phyloP scores from a whole-genome alignment of 164 flowering plant species.

The Aristolochia californica region DNA sequence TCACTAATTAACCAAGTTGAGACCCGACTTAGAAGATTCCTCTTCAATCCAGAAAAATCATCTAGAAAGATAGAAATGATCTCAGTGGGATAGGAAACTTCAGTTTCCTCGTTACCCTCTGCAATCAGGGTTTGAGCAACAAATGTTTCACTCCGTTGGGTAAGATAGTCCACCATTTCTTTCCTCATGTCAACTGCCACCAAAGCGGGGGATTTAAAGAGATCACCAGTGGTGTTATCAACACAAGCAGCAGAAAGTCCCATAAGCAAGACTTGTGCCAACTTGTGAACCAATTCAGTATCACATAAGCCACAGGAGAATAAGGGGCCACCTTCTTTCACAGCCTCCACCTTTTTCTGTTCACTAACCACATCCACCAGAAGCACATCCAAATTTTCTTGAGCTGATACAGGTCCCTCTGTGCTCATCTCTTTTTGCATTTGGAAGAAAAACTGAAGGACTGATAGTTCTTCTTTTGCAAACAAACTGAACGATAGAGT shows the following conservation, averaged over 20 bases:
- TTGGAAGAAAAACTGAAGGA: too few species aligned
- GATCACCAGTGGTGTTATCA: constrained; percentile 22
- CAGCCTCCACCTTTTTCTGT: constrained; percentile 4
- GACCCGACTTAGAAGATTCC: constrained; percentile 58
- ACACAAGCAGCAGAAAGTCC: constrained; percentile 26
- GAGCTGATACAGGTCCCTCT: too few species aligned
- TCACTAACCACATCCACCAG: background rate
- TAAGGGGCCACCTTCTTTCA: constrained; percentile 6
- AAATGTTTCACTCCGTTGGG: constrained; percentile 54
- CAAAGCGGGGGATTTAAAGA: constrained; percentile 33
- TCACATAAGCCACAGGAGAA: constrained; percentile 16
- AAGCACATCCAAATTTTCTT: background rate
- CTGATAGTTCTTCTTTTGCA: too few species aligned
- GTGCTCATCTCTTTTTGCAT: too few species aligned
- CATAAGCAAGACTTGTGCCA: constrained; percentile 13
- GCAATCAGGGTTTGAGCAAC: constrained; percentile 55
- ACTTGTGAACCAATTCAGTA: constrained; percentile 19
- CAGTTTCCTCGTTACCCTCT: constrained; percentile 34
- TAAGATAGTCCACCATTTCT: constrained; percentile 70
- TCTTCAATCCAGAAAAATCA: constrained; percentile 54
- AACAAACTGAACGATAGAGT: too few species aligned
- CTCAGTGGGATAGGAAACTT: constrained; percentile 50
- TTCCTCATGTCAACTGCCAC: constrained; percentile 68
- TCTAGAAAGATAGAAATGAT: constrained; percentile 59
- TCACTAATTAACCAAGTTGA: constrained; percentile 86